A percentile compares a stretch with the other conserved stretches of the same genome.
phyloP scores from a whole-genome alignment of 345 rosid species.

The Pugionium cornutum region DNA sequence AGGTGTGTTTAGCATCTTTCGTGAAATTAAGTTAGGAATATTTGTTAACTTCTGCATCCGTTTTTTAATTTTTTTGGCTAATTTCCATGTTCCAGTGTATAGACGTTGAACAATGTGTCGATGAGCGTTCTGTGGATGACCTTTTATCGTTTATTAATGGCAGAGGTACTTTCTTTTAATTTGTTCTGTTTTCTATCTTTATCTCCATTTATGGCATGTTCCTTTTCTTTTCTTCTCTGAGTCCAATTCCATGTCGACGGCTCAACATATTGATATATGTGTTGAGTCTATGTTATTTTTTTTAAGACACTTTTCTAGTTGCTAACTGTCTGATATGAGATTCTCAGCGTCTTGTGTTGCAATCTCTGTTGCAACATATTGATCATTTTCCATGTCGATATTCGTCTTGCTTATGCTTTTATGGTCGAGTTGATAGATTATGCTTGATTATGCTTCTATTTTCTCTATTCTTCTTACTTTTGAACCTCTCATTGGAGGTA shows the following conservation, averaged over 20 bases:
- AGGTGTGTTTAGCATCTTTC: constrained; percentile 47
- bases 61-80: constrained; percentile 1
- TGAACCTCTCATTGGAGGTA: constrained; percentile 33
- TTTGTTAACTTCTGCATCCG: constrained; percentile 9
- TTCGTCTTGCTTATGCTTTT: too few species aligned
- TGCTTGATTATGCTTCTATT: constrained; percentile 13
- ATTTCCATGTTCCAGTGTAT: constrained; percentile 50
- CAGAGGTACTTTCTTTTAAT: constrained; percentile 50
- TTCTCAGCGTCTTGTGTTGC: constrained; percentile 4
- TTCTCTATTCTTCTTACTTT: constrained; percentile 35
- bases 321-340: background rate
- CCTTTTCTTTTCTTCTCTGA: constrained; percentile 9
- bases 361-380: background rate
- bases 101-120: constrained; percentile 77
- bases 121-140: constrained; percentile 93
- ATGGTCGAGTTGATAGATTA: background rate
- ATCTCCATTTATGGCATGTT: background rate
- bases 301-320: background rate
- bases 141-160: constrained; percentile 84
- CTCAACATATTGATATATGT: constrained; percentile 17
- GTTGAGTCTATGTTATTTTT: background rate
- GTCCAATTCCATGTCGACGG: constrained; percentile 11
- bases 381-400: too few species aligned
- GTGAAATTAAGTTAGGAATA: background rate
- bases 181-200: constrained; percentile 14